Conservation (phyloP, 2,329 filamentous ascomycete genomes). For the Botrytis medusae region DNA sequence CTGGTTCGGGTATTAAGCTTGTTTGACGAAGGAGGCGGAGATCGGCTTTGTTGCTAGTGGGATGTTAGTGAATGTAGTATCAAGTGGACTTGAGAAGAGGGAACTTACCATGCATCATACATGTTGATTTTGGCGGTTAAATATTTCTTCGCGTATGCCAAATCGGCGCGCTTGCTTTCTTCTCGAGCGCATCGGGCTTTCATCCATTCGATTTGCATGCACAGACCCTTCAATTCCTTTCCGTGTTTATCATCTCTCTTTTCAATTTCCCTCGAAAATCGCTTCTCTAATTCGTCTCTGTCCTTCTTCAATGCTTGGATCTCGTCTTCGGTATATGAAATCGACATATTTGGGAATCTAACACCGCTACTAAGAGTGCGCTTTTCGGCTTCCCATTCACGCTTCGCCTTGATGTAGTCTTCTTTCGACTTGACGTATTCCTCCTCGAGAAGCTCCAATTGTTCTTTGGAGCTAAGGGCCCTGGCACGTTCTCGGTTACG, state of each 20-base stretch:
- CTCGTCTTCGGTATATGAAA: conserved; percentile 43
- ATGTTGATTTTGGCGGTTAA: conserved; percentile 77
- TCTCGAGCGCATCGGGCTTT: conserved; percentile 79
- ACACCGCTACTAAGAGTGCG: conserved; percentile 43
- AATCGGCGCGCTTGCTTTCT: conserved; percentile 73
- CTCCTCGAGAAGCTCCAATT: conserved; percentile 39
- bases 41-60: conserved; percentile 82
- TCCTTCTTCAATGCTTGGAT: conserved; percentile 41
- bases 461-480: conserved; percentile 27
- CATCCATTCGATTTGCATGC: conserved; percentile 89
- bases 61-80: conserved; percentile 25
- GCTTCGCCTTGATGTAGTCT: conserved; percentile 33
- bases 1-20: conserved; percentile 53
- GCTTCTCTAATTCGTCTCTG: conserved; percentile 51
- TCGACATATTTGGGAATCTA: conserved; percentile 43
- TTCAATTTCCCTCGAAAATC: conserved; percentile 40
- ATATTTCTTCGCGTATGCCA: conserved; percentile 84
- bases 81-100: conserved; percentile 15
- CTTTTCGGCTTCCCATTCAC: conserved; percentile 49
- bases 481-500: conserved; percentile 46
- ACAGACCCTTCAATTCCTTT: conserved; percentile 77
- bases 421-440: conserved; percentile 40
- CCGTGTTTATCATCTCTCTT: conserved; percentile 62
- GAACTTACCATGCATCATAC: conserved; percentile 83
- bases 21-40: conserved; percentile 83